phyloP scores from a whole-genome alignment of 73 alveolate genomes.

The Durusdinium trenchii region DNA sequence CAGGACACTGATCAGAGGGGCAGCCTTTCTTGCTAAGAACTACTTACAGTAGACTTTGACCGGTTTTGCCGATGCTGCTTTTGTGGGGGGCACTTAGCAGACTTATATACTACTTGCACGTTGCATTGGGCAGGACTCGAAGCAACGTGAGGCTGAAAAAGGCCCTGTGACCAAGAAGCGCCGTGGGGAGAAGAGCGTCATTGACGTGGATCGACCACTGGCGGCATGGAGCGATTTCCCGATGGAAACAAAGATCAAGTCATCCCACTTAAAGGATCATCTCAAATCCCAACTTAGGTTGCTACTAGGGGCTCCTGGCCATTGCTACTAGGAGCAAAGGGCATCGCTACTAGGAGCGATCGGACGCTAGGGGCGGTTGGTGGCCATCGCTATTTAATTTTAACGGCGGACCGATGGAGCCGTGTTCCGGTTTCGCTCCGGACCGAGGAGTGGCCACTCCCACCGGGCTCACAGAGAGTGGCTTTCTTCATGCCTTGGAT shows the following conservation, averaged over 20 bases:
- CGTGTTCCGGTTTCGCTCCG: background rate
- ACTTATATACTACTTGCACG: background rate
- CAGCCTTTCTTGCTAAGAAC: too few species aligned
- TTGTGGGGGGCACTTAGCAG: background rate
- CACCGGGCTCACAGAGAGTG: constrained; percentile 64
- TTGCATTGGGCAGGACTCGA: background rate
- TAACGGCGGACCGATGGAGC: background rate
- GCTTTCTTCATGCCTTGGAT: constrained; percentile 49
- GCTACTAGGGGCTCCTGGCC: too few species aligned
- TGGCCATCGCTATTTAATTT: too few species aligned
- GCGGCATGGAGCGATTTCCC: too few species aligned
- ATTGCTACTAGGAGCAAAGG: too few species aligned
- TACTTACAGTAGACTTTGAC: too few species aligned
- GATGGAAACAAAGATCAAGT: too few species aligned
- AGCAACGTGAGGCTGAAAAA: background rate
- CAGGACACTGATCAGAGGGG: background rate
- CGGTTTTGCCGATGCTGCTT: too few species aligned
- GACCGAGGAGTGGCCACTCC: background rate
- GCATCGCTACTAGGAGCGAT: too few species aligned
- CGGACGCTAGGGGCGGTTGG: too few species aligned
- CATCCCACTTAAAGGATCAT: background rate
- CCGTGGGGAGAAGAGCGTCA: constrained; percentile 40
- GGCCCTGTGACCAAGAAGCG: constrained; percentile 12
- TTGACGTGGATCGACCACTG: background rate
- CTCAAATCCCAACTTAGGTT: too few species aligned